phyloP scores from a whole-genome alignment of 2,329 filamentous ascomycete species.

The Stachybotrys echinatus region DNA sequence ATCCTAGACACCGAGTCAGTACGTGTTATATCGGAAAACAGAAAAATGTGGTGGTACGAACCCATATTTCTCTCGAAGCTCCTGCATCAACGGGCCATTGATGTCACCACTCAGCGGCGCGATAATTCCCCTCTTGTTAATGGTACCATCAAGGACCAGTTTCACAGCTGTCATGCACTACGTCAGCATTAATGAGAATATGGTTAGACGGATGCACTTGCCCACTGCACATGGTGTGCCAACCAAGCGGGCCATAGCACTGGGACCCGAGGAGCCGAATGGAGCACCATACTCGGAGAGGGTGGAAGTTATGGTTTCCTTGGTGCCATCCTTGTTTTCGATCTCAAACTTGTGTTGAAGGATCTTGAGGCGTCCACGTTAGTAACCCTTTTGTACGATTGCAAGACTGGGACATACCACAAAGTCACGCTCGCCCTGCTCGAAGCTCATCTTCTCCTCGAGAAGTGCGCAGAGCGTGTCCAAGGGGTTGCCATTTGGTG shows the following conservation, averaged over 20 bases:
- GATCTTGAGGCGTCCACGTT: conserved; percentile 29
- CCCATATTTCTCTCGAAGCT: conserved; percentile 72
- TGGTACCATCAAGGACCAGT: conserved; percentile 70
- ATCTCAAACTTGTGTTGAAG: conserved; percentile 81
- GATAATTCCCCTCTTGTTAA: conserved; percentile 67
- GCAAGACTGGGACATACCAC: conserved; percentile 32
- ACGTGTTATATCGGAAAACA: neutral
- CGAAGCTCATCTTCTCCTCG: conserved; percentile 88
- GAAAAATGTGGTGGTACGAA: neutral
- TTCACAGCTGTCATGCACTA: conserved; percentile 61
- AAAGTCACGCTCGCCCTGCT: conserved; percentile 75
- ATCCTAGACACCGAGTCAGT: neutral
- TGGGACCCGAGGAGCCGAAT: conserved; percentile 28
- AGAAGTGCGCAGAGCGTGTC: conserved; percentile 88
- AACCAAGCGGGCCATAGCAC: conserved; percentile 76
- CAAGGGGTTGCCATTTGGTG: conserved; percentile 70
- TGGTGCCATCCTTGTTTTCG: conserved; percentile 72
- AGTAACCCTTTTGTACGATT: too few species aligned
- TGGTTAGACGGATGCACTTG: conserved; percentile 3
- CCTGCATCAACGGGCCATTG: conserved; percentile 68
- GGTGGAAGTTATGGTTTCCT: conserved; percentile 74
- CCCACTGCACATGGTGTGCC: conserved; percentile 56
- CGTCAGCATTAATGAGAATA: conserved; percentile 1
- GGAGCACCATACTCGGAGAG: conserved; percentile 75
- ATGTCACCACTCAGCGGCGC: conserved; percentile 72